These are phyloP conservation scores for Pneumocystis wakefieldiae DNA, from an alignment of 1,139 yeast species.

Conservation along the genomic window DNA sequence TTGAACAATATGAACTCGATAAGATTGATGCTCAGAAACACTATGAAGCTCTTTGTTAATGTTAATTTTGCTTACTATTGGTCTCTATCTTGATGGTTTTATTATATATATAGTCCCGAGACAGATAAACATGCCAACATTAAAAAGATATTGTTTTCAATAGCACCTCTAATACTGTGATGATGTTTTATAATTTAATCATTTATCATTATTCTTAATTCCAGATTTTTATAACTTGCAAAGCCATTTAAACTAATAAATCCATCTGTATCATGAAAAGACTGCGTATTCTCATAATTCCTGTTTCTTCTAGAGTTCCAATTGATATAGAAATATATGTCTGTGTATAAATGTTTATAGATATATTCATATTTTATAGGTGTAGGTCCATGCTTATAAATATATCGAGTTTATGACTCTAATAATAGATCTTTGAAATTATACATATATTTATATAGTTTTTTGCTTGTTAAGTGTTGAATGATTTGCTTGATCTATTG, in stretches of 20 bases:
- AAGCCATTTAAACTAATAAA: too few relatives aligned
- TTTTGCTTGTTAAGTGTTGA: background rate
- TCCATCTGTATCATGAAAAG: too few relatives aligned
- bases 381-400: background rate
- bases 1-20: background rate
- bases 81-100: background rate
- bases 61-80: background rate
- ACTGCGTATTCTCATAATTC: too few relatives aligned
- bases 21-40: constrained; percentile 6
- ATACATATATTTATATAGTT: background rate
- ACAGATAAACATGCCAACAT: background rate
- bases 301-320: too few relatives aligned
- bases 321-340: background rate
- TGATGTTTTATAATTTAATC: too few relatives aligned
- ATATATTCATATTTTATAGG: background rate
- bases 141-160: background rate
- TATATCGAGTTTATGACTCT: background rate
- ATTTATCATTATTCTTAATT: too few relatives aligned
- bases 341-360: background rate
- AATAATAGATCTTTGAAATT: background rate
- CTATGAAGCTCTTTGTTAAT: background rate
- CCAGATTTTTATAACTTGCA: too few relatives aligned
- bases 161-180: background rate
- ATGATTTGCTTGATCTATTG: background rate
- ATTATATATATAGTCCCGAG: too few relatives aligned